A percentile compares a stretch with the other conserved stretches of the same genome.
Evolutionary conservation across 2,329 filamentous ascomycete genomes (phyloP).

Genomic region (Talaromyces funiculosus): DNA sequence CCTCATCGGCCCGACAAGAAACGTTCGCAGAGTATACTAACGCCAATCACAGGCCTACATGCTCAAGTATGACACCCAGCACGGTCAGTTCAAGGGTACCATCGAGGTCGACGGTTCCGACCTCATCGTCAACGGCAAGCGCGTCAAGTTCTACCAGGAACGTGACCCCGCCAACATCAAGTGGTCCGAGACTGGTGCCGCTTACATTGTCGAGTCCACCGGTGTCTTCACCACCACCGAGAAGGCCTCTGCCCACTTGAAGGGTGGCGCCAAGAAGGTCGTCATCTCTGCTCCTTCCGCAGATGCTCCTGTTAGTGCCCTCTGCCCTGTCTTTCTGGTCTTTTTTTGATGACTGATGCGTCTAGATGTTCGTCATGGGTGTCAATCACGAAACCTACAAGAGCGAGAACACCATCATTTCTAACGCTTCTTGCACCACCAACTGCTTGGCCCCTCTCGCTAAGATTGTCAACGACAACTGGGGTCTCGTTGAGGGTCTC

Average conservation of each 20-base stretch:
- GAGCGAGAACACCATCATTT: slow-evolving; percentile 85
- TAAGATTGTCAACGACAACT: slow-evolving; percentile 99
- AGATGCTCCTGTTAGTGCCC: slow-evolving; percentile 64
- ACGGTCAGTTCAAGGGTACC: slow-evolving; percentile 93
- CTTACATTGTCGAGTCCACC: slow-evolving; percentile 96
- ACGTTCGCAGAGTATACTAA: background rate
- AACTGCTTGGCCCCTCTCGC: slow-evolving; percentile 99
- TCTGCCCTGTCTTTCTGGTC: background rate
- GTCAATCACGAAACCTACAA: slow-evolving; percentile 96
- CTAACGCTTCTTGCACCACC: slow-evolving; percentile 99
- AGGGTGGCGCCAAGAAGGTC: slow-evolving; percentile 97
- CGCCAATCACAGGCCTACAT: slow-evolving; percentile 79
- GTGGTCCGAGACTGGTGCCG: slow-evolving; percentile 79
- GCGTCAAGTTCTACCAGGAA: slow-evolving; percentile 90
- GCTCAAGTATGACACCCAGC: slow-evolving; percentile 98
- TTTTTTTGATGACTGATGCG: background rate
- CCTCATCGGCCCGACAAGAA: background rate
- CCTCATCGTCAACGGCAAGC: slow-evolving; percentile 90
- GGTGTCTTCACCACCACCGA: slow-evolving; percentile 99
- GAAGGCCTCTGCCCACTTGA: slow-evolving; percentile 89
- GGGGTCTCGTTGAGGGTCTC: slow-evolving; percentile 92
- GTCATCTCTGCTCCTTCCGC: slow-evolving; percentile 56
- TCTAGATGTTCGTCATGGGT: slow-evolving; percentile 93
- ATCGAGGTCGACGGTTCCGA: slow-evolving; percentile 67
- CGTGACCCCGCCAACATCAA: slow-evolving; percentile 83